These are phyloP conservation scores for Pichia heedii DNA, from an alignment of 805 yeast genomes.

Conservation along the genomic window DNA sequence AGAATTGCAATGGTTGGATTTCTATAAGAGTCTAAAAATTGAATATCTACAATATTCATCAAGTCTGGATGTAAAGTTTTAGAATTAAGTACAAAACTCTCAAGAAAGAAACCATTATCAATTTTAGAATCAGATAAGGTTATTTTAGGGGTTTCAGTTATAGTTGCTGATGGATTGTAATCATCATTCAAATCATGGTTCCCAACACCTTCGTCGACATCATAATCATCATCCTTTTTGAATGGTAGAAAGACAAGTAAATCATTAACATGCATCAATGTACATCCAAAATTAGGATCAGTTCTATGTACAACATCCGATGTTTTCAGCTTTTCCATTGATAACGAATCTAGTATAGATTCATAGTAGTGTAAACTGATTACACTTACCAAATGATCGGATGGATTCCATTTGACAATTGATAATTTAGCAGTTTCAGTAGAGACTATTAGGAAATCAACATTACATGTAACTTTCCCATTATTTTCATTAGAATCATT, in stretches of 20 bases:
- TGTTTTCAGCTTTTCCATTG: conserved; percentile 32
- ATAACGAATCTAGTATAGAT: conserved; percentile 43
- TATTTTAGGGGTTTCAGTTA: conserved; percentile 1
- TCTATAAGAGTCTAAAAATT: conserved; percentile 62
- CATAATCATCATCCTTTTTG: conserved; percentile 33
- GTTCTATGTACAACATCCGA: conserved; percentile 39
- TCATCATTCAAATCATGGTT: conserved; percentile 17
- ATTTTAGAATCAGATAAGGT: conserved; percentile 5
- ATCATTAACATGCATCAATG: conserved; percentile 56
- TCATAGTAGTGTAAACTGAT: conserved; percentile 84
- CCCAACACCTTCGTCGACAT: conserved; percentile 19
- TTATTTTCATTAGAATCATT: conserved; percentile 42
- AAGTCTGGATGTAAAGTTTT: conserved; percentile 48
- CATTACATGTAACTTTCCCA: conserved; percentile 28
- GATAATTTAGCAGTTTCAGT: conserved; percentile 75
- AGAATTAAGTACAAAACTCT: conserved; percentile 55
- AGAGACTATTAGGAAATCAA: conserved; percentile 56
- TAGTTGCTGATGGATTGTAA: conserved; percentile 11
- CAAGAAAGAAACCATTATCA: conserved; percentile 29
- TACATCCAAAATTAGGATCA: conserved; percentile 54
- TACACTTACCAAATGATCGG: conserved; percentile 48
- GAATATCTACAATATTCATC: conserved; percentile 57
- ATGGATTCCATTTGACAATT: conserved; percentile 59
- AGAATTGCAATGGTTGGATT: conserved; percentile 58
- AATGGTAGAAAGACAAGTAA: conserved; percentile 67